Conservation (phyloP, 306 rosid genomes). For the Rosa chinensis region DNA sequence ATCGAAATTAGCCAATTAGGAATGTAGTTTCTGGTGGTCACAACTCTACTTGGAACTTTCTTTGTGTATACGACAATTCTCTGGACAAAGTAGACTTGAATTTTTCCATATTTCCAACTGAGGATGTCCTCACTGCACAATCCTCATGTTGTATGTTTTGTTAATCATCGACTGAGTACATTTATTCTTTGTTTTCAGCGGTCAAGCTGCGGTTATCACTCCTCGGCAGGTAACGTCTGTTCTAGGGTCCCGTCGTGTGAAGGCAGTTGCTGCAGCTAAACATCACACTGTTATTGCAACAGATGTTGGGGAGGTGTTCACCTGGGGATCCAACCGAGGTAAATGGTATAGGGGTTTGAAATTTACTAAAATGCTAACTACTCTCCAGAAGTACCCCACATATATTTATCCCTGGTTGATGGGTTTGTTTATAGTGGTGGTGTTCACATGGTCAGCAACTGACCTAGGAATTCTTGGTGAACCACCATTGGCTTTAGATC, state of each 20-base stretch:
- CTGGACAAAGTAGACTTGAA: not conserved
- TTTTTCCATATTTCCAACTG: too few relatives aligned
- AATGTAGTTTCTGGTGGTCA: not conserved
- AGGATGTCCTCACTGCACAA: not conserved
- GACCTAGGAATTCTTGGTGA: not conserved
- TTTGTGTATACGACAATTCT: not conserved
- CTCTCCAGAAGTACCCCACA: not conserved
- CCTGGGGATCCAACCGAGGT: slow-evolving; percentile 99
- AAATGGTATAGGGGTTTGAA: slow-evolving; percentile 30
- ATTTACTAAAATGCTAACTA: not conserved
- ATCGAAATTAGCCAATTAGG: not conserved
- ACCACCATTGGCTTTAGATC: not conserved
- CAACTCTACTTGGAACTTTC: slow-evolving; percentile 6
- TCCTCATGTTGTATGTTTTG: not conserved
- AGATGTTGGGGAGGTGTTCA: slow-evolving; percentile 93
- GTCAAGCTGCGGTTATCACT: slow-evolving; percentile 99
- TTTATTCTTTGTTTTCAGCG: slow-evolving; percentile 60
- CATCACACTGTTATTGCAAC: slow-evolving; percentile 93
- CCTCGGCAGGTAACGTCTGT: slow-evolving; percentile 92
- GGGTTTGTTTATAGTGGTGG: too few relatives aligned
- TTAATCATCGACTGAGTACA: slow-evolving; percentile 27
- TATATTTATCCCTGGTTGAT: not conserved
- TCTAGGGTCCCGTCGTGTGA: slow-evolving; percentile 80
- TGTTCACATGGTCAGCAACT: not conserved
- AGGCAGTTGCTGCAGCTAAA: slow-evolving; percentile 92